Percentiles rank a stretch among this genome's conserved stretches.
Conservation (phyloP, 495 filamentous ascomycete genomes). For the Sabuloglossum arenarium region DNA sequence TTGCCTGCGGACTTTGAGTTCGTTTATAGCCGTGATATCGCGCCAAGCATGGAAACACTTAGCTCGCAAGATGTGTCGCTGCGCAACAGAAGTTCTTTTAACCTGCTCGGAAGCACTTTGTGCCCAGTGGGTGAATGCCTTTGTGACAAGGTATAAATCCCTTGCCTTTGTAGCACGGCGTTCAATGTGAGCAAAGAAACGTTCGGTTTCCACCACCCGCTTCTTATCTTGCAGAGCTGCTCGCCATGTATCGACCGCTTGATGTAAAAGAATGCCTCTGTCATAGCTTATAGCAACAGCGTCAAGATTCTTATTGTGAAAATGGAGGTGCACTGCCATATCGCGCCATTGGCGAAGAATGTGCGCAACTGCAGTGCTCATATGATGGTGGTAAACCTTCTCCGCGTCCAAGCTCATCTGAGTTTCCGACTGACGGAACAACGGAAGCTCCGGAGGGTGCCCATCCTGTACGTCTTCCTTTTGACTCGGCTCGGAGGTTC, state of each 20-base stretch:
- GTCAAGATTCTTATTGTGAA: conserved; percentile 26
- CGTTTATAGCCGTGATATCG: conserved; percentile 48
- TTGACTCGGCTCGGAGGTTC: background rate
- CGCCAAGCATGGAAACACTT: conserved; percentile 64
- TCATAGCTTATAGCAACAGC: conserved; percentile 30
- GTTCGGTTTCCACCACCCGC: conserved; percentile 28
- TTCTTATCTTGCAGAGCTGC: conserved; percentile 25
- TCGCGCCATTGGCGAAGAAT: conserved; percentile 33
- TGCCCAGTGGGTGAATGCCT: conserved; percentile 58
- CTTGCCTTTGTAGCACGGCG: conserved; percentile 37
- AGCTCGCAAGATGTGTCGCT: conserved; percentile 43
- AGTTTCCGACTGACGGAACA: conserved; percentile 31
- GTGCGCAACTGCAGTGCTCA: conserved; percentile 24
- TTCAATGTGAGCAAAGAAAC: conserved; percentile 41
- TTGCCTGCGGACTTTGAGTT: conserved; percentile 43
- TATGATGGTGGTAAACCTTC: conserved; percentile 32
- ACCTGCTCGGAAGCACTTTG: conserved; percentile 37
- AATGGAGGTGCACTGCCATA: conserved; percentile 23
- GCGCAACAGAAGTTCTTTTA: conserved; percentile 34
- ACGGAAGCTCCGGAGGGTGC: conserved; percentile 19
- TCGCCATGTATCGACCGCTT: conserved; percentile 38
- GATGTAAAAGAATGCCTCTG: conserved; percentile 27
- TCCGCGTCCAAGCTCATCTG: conserved; percentile 35
- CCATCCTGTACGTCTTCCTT: conserved; percentile 15
- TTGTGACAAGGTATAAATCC: conserved; percentile 43